Percentiles rank a stretch among this genome's conserved stretches.
Conservation (phyloP, 768 basidiomycete genomes). For the Termitomyces sp. region DNA sequence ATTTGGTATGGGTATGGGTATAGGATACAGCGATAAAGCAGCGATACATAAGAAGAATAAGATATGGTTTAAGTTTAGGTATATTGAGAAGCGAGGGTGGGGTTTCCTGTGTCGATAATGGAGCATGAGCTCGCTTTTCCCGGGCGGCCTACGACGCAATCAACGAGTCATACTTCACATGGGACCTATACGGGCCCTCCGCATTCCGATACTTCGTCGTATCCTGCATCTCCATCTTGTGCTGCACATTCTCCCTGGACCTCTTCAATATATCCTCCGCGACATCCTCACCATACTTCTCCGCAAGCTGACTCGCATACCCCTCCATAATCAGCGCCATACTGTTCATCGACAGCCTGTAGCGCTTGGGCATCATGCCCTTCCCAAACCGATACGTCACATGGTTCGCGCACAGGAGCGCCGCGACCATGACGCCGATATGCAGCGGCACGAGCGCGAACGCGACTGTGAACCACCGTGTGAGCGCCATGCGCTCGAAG, state of each 20-base stretch:
- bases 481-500: constrained; percentile 51
- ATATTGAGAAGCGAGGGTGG: too few relatives aligned
- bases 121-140: too few relatives aligned
- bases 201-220: constrained; percentile 19
- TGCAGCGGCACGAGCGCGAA: constrained; percentile 71
- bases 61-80: too few relatives aligned
- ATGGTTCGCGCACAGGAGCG: constrained; percentile 73
- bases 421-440: constrained; percentile 57
- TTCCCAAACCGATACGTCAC: constrained; percentile 86
- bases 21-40: too few relatives aligned
- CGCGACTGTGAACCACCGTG: constrained; percentile 58
- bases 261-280: constrained; percentile 51
- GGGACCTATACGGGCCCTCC: background rate
- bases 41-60: too few relatives aligned
- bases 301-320: constrained; percentile 70
- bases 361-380: constrained; percentile 85
- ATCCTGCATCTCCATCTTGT: constrained; percentile 14
- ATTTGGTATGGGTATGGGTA: too few relatives aligned
- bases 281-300: constrained; percentile 60
- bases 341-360: constrained; percentile 62
- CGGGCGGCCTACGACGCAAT: constrained; percentile 10
- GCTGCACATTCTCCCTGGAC: constrained; percentile 43
- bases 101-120: too few relatives aligned
- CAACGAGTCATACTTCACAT: constrained; percentile 22
- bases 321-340: constrained; percentile 85